phyloP scores from a whole-genome alignment of 169 alveolate genomes.

The Cryptosporidium tyzzeri region DNA sequence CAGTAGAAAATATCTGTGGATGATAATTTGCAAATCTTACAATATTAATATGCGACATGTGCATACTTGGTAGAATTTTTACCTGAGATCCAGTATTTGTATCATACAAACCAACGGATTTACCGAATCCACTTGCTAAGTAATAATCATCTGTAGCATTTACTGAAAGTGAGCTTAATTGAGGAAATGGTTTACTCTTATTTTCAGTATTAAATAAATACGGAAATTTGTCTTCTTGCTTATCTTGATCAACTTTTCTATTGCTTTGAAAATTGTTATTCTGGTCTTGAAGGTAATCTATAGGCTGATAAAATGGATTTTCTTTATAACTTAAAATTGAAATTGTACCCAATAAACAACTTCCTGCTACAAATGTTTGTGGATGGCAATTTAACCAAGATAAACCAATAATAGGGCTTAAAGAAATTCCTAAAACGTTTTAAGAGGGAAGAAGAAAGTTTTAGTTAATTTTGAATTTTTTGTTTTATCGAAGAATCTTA shows the following conservation, averaged over 20 bases:
- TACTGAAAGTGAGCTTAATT: slow-evolving; percentile 78
- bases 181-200: slow-evolving; percentile 38
- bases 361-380: slow-evolving; percentile 73
- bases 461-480: not conserved
- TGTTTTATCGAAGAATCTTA: not conserved
- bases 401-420: slow-evolving; percentile 77
- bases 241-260: slow-evolving; percentile 8
- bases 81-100: slow-evolving; percentile 77
- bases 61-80: slow-evolving; percentile 73
- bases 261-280: not conserved
- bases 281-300: not conserved
- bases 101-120: slow-evolving; percentile 74
- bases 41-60: slow-evolving; percentile 77
- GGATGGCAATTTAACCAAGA: slow-evolving; percentile 79
- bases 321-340: slow-evolving; percentile 76
- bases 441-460: not conserved
- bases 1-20: slow-evolving; percentile 80
- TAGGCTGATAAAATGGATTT: slow-evolving; percentile 39
- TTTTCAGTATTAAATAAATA: slow-evolving; percentile 35
- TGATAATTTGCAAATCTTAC: slow-evolving; percentile 78
- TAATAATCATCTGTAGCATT: slow-evolving; percentile 79
- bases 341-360: slow-evolving; percentile 77
- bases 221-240: slow-evolving; percentile 9
- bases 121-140: slow-evolving; percentile 78
- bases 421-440: slow-evolving; percentile 28